A percentile compares a stretch with the other conserved stretches of the same genome.
Evolutionary conservation across 1,284 basidiomycete genomes (phyloP).

Genomic region (Heliocybe sulcata): DNA sequence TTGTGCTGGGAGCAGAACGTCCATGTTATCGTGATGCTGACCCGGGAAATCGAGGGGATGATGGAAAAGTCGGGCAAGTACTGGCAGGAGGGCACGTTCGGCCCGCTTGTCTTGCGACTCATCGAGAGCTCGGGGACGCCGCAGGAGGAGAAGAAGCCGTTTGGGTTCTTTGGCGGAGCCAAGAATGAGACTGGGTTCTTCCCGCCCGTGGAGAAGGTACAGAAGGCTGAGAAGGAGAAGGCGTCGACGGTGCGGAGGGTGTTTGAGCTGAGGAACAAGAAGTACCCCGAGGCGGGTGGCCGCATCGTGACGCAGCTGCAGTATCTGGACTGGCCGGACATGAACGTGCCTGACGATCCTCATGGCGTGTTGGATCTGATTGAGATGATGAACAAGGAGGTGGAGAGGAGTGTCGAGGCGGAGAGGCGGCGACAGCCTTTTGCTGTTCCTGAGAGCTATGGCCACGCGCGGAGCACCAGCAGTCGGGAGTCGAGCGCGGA

Average conservation of each 20-base stretch:
- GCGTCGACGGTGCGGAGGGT: slow-evolving; percentile 42
- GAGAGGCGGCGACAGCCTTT: slow-evolving; percentile 26
- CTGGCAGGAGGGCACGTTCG: slow-evolving; percentile 74
- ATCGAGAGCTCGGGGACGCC: slow-evolving; percentile 45
- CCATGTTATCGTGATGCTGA: slow-evolving; percentile 83
- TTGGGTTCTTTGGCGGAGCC: slow-evolving; percentile 5
- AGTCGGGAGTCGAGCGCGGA: slow-evolving; percentile 9
- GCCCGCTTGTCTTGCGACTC: slow-evolving; percentile 58
- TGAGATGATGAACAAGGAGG: slow-evolving; percentile 48
- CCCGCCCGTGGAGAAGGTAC: slow-evolving; percentile 4
- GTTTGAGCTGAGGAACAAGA: slow-evolving; percentile 60
- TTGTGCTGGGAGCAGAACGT: slow-evolving; percentile 79
- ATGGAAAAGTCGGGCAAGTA: slow-evolving; percentile 90
- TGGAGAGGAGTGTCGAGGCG: slow-evolving; percentile 41
- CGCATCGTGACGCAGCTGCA: slow-evolving; percentile 76
- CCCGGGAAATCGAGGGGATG: slow-evolving; percentile 85
- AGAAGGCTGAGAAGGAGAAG: slow-evolving; percentile 26
- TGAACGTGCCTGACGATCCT: slow-evolving; percentile 85
- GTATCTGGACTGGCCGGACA: slow-evolving; percentile 90
- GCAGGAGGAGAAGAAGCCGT: slow-evolving; percentile 15
- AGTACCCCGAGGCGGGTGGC: slow-evolving; percentile 48
- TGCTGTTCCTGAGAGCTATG: slow-evolving; percentile 5
- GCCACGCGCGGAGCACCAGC: slow-evolving; percentile 2
- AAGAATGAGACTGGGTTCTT: slow-evolving; percentile 13
- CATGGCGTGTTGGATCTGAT: slow-evolving; percentile 69